Conservation (phyloP, 1,139 yeast species). For the Cylindricascospora bacillispora region DNA sequence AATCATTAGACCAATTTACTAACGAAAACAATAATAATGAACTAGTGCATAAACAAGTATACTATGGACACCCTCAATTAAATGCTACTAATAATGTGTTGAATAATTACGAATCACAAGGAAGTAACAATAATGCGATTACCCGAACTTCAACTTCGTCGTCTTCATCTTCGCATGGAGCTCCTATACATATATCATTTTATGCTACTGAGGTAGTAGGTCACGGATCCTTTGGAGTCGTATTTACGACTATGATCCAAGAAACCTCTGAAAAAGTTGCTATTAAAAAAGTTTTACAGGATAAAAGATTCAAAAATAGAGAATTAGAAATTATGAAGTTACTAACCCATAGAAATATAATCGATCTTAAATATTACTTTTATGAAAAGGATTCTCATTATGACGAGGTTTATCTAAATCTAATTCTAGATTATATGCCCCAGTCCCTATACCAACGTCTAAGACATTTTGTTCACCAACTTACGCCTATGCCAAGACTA, state of each 20-base stretch:
- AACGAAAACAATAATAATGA: too few species aligned
- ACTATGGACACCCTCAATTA: conserved; percentile 2
- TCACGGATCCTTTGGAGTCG: conserved; percentile 95
- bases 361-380: conserved; percentile 77
- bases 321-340: conserved; percentile 93
- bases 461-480: conserved; percentile 67
- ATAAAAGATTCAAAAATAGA: conserved; percentile 88
- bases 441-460: conserved; percentile 88
- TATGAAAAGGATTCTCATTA: conserved; percentile 44
- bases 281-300: conserved; percentile 88
- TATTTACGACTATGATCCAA: conserved; percentile 69
- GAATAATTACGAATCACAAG: neutral
- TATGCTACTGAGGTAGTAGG: conserved; percentile 62
- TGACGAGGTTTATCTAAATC: conserved; percentile 62
- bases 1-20: too few species aligned
- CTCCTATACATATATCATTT: conserved; percentile 24
- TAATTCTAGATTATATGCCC: conserved; percentile 85
- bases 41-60: conserved; percentile 3
- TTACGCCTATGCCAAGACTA: conserved; percentile 69
- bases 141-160: too few species aligned
- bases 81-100: neutral
- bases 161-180: neutral
- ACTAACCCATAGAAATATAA: conserved; percentile 71
- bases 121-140: neutral
- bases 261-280: conserved; percentile 78